phyloP scores from a whole-genome alignment of 2,329 filamentous ascomycete genomes.

The Cercospora canescens region DNA sequence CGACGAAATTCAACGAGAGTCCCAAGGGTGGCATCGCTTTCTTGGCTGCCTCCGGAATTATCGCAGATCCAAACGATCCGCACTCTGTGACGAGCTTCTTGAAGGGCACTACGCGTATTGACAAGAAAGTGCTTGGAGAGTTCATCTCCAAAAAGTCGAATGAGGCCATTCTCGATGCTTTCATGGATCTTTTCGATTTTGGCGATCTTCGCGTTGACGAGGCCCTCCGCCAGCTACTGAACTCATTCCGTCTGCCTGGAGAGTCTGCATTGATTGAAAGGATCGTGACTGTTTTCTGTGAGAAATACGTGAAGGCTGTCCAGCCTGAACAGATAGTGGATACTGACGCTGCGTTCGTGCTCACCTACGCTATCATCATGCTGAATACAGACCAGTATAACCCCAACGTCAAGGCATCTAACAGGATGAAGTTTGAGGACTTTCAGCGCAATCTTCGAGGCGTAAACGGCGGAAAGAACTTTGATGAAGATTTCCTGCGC shows the following conservation, averaged over 20 bases:
- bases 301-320: conserved; percentile 74
- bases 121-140: conserved; percentile 88
- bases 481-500: conserved; percentile 77
- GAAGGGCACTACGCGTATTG: conserved; percentile 81
- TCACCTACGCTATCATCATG: conserved; percentile 97
- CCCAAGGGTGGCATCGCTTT: conserved; percentile 87
- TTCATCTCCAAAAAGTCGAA: conserved; percentile 91
- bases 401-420: conserved; percentile 75
- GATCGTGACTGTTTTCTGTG: conserved; percentile 83
- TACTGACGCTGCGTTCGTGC: conserved; percentile 82
- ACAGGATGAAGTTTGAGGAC: conserved; percentile 80
- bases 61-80: conserved; percentile 72
- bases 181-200: conserved; percentile 88
- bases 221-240: conserved; percentile 80
- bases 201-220: conserved; percentile 83
- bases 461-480: conserved; percentile 83
- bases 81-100: conserved; percentile 82
- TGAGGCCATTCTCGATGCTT: conserved; percentile 78
- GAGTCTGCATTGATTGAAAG: conserved; percentile 91
- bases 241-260: conserved; percentile 89
- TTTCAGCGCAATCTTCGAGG: conserved; percentile 90
- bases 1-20: conserved; percentile 91
- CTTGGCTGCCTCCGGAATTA: conserved; percentile 81
- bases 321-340: conserved; percentile 75
- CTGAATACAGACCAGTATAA: conserved; percentile 97